Evolutionary conservation across 352 stramenopile species (phyloP).

Genomic region (Phytophthora cryptogea): DNA sequence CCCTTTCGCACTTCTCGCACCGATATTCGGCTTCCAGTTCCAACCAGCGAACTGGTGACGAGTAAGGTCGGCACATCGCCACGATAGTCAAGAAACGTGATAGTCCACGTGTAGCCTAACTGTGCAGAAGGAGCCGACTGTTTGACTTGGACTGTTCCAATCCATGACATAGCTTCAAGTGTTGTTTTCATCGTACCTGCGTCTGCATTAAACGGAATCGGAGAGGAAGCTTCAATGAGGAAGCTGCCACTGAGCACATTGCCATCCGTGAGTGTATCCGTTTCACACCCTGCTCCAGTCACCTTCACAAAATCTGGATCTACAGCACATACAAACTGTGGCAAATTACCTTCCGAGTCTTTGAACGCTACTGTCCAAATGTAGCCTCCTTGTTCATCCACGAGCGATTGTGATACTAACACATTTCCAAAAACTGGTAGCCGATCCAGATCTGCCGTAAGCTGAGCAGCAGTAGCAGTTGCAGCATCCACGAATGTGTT

Average conservation of each 20-base stretch:
- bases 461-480: constrained; percentile 42
- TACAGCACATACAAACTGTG: constrained; percentile 71
- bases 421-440: constrained; percentile 70
- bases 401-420: constrained; percentile 63
- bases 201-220: constrained; percentile 63
- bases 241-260: constrained; percentile 80
- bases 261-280: constrained; percentile 72
- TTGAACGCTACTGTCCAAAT: constrained; percentile 81
- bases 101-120: constrained; percentile 72
- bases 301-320: constrained; percentile 35
- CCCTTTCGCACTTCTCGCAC: constrained; percentile 73
- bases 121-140: constrained; percentile 54
- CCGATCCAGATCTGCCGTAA: constrained; percentile 50
- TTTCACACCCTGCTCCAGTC: constrained; percentile 44
- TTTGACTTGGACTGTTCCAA: constrained; percentile 64
- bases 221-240: constrained; percentile 60
- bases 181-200: constrained; percentile 46
- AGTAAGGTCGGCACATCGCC: constrained; percentile 63
- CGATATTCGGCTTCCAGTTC: constrained; percentile 58
- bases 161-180: constrained; percentile 67
- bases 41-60: constrained; percentile 66
- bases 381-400: constrained; percentile 68
- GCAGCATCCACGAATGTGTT: constrained; percentile 64
- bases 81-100: constrained; percentile 77
- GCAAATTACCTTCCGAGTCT: constrained; percentile 64